Evolutionary conservation across 352 stramenopile genomes (phyloP), one percentile per base, ranked within the genome.

Genomic region (Globisporangium megalacanthum): DNA sequence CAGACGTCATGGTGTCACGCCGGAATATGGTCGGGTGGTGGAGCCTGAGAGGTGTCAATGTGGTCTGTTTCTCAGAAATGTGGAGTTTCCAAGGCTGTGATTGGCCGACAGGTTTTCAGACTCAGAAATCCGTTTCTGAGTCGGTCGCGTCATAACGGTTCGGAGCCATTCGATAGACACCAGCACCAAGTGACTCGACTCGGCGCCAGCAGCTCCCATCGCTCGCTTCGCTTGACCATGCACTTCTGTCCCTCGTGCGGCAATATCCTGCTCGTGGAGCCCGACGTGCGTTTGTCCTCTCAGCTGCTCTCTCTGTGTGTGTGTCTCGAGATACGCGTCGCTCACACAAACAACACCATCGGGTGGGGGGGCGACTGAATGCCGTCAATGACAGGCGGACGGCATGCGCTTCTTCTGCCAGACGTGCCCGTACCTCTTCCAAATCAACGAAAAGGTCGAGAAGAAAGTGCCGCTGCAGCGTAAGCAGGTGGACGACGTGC

Each of bases 401-500:
- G 83, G 86, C 63, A 91, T 95, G 82, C 84, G 83, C 52, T 96
- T 95, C 77, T 96, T 92, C 69, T 96, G 86, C 61, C 83, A 92
- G 63, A 93, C 86, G 42, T 96, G 86, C 57, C 86, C 86, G 17
- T 96, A 96, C 63, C 64, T 95, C 64, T 94, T 89, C 68, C 80
- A 94, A 65, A 93, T 96, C 64, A 79, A 86, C 53, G 78, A 89
- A 14, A 91, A 92, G 65, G 82, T 94, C 19, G 80, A 93, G 70
- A 96, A 95, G 74, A 94, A 90, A 52, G 83, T 95, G 57, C 81
- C 83, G 25, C 65, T 97, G 44, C 92, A 98, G 66, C 85, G 93
- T 56, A 99, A 99, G 75, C 88, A 98, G 63, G 96, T 99, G 29
- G 97, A 99, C 74, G 97, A 99, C 76, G 97, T 99, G 55, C 79